These are phyloP conservation scores for Trametes elegans DNA, from an alignment of 768 basidiomycete genomes.

Conservation along the genomic window DNA sequence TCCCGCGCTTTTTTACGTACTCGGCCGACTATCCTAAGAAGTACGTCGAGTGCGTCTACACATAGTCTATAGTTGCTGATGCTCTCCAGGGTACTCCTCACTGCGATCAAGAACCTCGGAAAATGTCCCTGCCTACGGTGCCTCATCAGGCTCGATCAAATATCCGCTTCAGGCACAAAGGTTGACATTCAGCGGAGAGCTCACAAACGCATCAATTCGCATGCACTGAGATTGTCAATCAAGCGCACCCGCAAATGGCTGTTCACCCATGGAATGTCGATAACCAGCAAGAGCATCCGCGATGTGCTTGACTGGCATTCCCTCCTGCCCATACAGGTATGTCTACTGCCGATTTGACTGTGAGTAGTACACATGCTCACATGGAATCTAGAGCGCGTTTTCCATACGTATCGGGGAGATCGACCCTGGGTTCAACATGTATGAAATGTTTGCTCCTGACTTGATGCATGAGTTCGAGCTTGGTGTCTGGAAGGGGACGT, in stretches of 20 bases:
- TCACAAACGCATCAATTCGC: constrained; percentile 5
- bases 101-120: constrained; percentile 38
- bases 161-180: constrained; percentile 30
- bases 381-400: constrained; percentile 32
- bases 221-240: not conserved
- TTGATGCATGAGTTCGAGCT: constrained; percentile 37
- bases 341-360: not conserved
- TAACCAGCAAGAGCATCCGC: constrained; percentile 9
- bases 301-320: constrained; percentile 15
- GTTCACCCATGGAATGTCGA: constrained; percentile 9
- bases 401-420: constrained; percentile 25
- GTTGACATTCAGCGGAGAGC: not conserved
- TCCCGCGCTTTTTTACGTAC: constrained; percentile 30
- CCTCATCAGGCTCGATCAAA: constrained; percentile 25
- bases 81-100: constrained; percentile 33
- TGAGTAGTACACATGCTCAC: not conserved
- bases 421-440: constrained; percentile 24
- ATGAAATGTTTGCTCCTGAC: constrained; percentile 29
- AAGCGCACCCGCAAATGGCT: constrained; percentile 16
- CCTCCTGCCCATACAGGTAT: constrained; percentile 20
- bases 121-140: constrained; percentile 40
- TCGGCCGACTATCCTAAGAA: constrained; percentile 39
- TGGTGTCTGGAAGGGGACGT: constrained; percentile 32
- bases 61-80: not conserved
- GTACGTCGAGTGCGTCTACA: constrained; percentile 19